Conservation (phyloP, 73 alveolate genomes). For the Paramecium tetraurelia region DNA sequence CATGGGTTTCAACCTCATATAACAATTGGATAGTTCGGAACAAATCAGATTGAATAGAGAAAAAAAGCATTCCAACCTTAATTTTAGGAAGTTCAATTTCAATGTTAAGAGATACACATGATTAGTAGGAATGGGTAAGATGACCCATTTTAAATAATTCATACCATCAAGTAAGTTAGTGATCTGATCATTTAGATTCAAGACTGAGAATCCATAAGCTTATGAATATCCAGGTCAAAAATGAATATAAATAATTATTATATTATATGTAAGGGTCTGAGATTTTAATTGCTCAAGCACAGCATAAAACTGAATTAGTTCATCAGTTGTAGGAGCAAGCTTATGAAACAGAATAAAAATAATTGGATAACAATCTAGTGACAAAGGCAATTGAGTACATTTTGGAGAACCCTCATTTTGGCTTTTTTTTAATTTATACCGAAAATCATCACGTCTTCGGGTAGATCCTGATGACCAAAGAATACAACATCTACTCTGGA, state of each 20-base stretch:
- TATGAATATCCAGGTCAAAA: neutral
- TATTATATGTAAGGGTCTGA: neutral
- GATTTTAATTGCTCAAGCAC: neutral
- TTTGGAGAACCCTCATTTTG: neutral
- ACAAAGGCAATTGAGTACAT: neutral
- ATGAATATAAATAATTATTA: neutral
- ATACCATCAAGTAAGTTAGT: neutral
- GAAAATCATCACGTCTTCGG: neutral
- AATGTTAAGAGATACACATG: slow-evolving; percentile 36
- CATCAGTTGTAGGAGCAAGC: neutral
- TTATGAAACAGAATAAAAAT: neutral
- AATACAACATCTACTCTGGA: neutral
- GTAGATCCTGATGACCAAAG: neutral
- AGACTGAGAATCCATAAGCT: neutral
- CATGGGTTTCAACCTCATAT: slow-evolving; percentile 52
- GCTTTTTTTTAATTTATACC: neutral
- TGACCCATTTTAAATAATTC: neutral
- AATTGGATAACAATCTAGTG: neutral
- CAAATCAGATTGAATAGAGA: slow-evolving; percentile 18
- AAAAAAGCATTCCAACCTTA: slow-evolving; percentile 14
- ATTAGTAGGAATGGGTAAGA: slow-evolving; percentile 60
- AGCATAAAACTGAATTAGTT: neutral
- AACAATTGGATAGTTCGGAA: slow-evolving; percentile 35
- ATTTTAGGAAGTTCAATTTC: neutral
- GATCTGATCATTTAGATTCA: neutral